Evolutionary conservation across 1,284 basidiomycete genomes (phyloP), one percentile per base, ranked within the genome.

Genomic region (Peniophora sp.): DNA sequence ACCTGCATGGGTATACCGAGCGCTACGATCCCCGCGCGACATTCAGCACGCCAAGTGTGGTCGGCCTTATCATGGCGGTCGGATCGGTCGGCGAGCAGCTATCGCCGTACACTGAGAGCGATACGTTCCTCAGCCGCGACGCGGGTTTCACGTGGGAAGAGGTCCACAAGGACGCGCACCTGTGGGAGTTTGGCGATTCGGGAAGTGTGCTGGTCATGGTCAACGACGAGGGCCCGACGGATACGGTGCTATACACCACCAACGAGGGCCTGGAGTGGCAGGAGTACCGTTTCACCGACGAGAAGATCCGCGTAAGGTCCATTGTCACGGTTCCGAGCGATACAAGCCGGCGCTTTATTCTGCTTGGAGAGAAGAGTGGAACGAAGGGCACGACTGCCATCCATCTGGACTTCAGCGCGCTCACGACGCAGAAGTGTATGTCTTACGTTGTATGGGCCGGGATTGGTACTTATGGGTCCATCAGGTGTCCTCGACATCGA

Each of bases 61-160:
- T 92, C 2, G 97, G 96, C 6, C 75, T 99, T 14, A 82, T 99
- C 70, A 89, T 99, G 77, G 97, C 88, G 1, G 93, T 98, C 39
- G 96, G 96, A n/a, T 99, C 93, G 60, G 94, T 99, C 8, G 96
- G 97, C 24, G 85, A 92, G 57, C 68, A 73, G 5, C 80, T 99
- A 1, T 83, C 81, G 0, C 73, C 83, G 0, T 99, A 99, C 68
- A 78, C 74, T 2, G 88, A 97, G 42, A 87, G 86, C 55, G 96
- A 98, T 67, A 97, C 94, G 0, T 99, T 98, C 83, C 76, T 99
- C 37, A 94, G 91, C 44, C 88, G 96, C 2, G 93, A 99, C 61
- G 97, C 86, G 3, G 97, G 96, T 6, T 97, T 97, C 69, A 93
- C 91, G 0, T 99, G 96, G 96, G 85, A 97, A 64, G 96, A 99